Evolutionary conservation across 1,139 yeast genomes (phyloP), one percentile per base, ranked within the genome.

Genomic region (Zygosaccharomyces pseudobailii): DNA sequence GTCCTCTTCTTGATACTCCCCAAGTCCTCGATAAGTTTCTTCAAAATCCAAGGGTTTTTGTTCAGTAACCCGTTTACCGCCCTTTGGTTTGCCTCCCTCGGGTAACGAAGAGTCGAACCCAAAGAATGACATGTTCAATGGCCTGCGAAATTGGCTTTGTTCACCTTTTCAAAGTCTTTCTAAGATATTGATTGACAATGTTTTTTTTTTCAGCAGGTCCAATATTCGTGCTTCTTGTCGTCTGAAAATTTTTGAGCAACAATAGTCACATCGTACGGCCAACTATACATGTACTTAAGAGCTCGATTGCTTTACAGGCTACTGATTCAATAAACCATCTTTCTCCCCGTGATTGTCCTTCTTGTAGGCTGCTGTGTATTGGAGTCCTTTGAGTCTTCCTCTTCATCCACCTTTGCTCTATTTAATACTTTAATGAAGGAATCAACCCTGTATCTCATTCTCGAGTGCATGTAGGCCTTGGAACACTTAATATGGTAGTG

Each of bases 401-500:
- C 82, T 54, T 81, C 87, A 62, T 92, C 99, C 23, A 97, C 95
- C 71, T 90, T 89, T 37, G 98, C 98, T 65, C 99, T 80, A 74
- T 94, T 92, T 71, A 92, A 80, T 40, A 94, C 92, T 76, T 92
- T 92, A 65, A 90, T 79, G 73, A 90, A 92, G 62, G 94, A 95
- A 58, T 85, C 82, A 36, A 92, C 97, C 61, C 98, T 80, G 70
- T 76, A 87, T 71, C 99, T 82, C 98, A 92, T 92, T 75, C 99
- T 82, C 49, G 96, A 88, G 71, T 92, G 99, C 86, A 92, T 84
- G 72, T 87, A 94, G 35, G 98, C 97, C 75, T 92, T 92, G 53
- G 96, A 89, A 68, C 97, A 90, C 71, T 92, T 92, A 73, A 92
- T 92, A 67, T 92, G 99, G 71, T 90, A 92, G 69, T 92, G 98